These are phyloP conservation scores for Solanum corneliomulleri DNA, from an alignment of 257 asterid genomes.

Conservation along the genomic window DNA sequence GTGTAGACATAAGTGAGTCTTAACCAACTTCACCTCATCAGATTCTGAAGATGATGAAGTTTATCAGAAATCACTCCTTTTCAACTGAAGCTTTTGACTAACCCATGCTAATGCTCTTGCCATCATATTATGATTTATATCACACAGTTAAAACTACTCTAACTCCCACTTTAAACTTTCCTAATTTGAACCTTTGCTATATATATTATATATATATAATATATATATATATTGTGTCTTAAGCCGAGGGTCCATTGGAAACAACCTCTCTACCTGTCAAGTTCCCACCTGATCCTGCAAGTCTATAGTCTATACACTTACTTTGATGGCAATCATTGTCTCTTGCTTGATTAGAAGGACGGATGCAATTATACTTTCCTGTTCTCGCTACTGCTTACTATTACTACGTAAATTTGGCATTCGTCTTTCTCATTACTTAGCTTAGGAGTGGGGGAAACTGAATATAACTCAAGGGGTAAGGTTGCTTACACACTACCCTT, in stretches of 20 bases:
- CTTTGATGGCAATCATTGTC: too few relatives aligned
- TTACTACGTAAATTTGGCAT: too few relatives aligned
- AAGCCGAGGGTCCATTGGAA: not conserved
- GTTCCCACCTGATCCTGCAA: too few relatives aligned
- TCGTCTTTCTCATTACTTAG: too few relatives aligned
- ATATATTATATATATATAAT: too few relatives aligned
- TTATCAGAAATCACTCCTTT: not conserved
- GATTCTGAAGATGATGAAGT: not conserved
- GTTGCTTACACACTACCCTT: not conserved
- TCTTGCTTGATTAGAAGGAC: too few relatives aligned
- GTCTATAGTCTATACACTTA: too few relatives aligned
- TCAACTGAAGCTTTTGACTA: not conserved
- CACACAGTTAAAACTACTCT: not conserved
- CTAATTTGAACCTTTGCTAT: not conserved
- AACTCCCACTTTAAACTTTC: not conserved
- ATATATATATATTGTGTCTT: not conserved
- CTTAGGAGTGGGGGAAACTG: too few relatives aligned
- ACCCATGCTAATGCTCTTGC: not conserved
- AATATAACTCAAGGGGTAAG: not conserved
- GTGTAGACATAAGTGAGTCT: not conserved
- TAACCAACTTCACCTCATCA: not conserved
- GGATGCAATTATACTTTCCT: too few relatives aligned
- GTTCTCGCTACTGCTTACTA: too few relatives aligned
- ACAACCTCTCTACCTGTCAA: too few relatives aligned
- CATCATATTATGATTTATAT: not conserved